Conservation (phyloP, 345 rosid species). For the Turritis glabra region DNA sequence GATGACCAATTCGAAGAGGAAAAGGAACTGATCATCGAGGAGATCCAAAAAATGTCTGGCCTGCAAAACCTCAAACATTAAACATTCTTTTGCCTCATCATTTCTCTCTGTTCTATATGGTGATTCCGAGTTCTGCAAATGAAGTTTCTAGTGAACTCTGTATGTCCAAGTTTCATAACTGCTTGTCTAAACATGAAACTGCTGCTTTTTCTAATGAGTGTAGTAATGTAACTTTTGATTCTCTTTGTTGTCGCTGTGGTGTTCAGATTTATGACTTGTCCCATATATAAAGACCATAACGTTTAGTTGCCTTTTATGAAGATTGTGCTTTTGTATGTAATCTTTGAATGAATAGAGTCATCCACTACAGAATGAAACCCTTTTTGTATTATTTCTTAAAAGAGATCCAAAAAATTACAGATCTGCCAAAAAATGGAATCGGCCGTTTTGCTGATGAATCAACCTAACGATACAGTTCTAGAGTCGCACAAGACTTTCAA, state of each 20-base stretch:
- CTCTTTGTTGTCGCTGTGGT: constrained; percentile 5
- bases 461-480: constrained; percentile 17
- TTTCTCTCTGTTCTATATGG: background rate
- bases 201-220: background rate
- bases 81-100: constrained; percentile 8
- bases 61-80: constrained; percentile 39
- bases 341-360: constrained; percentile 5
- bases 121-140: constrained; percentile 6
- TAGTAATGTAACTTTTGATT: constrained; percentile 26
- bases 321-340: constrained; percentile 13
- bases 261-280: background rate
- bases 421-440: constrained; percentile 9
- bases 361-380: background rate
- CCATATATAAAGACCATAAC: constrained; percentile 18
- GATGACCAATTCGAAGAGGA: constrained; percentile 97
- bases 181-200: constrained; percentile 9
- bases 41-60: constrained; percentile 63
- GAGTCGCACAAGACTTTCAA: background rate
- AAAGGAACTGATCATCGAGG: constrained; percentile 85
- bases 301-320: constrained; percentile 10
- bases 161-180: constrained; percentile 7
- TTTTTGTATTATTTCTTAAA: constrained; percentile 1
- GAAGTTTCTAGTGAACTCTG: background rate
- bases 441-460: background rate
- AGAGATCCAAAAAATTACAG: constrained; percentile 15